Evolutionary conservation across 2,329 filamentous ascomycete genomes (phyloP).

Genomic region (Trichoderma sp.): DNA sequence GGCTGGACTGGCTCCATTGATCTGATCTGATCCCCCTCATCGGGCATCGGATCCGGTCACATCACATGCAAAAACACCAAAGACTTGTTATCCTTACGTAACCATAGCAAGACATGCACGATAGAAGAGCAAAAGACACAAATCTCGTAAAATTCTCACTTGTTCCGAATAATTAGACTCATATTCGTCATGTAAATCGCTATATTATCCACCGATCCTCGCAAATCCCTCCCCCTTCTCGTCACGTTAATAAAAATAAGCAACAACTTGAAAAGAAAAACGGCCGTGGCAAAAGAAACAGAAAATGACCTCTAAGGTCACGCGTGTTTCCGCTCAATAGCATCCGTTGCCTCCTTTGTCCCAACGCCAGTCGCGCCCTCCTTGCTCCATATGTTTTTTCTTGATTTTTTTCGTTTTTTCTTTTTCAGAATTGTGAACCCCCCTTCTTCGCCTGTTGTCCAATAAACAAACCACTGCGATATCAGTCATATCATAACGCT

Average conservation of each 20-base stretch:
- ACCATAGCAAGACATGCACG: background rate
- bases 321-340: background rate
- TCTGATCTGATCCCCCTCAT: conserved; percentile 6
- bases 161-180: background rate
- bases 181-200: background rate
- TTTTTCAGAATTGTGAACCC: background rate
- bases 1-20: background rate
- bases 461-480: conserved; percentile 16
- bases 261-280: background rate
- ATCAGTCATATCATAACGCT: conserved; percentile 27
- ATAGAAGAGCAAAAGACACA: background rate
- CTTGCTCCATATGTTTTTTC: background rate
- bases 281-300: conserved; percentile 6
- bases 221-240: background rate
- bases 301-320: background rate
- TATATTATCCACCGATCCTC: conserved; percentile 6
- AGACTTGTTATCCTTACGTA: background rate
- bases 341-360: conserved; percentile 15
- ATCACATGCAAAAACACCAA: conserved; percentile 10
- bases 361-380: conserved; percentile 12
- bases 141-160: background rate
- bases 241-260: background rate
- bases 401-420: background rate
- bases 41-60: conserved; percentile 10
- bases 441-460: background rate